Percentiles rank a stretch among this genome's conserved stretches.
Evolutionary conservation across 2,329 filamentous ascomycete species (phyloP).

Genomic region (Cyclaneusma minus): DNA sequence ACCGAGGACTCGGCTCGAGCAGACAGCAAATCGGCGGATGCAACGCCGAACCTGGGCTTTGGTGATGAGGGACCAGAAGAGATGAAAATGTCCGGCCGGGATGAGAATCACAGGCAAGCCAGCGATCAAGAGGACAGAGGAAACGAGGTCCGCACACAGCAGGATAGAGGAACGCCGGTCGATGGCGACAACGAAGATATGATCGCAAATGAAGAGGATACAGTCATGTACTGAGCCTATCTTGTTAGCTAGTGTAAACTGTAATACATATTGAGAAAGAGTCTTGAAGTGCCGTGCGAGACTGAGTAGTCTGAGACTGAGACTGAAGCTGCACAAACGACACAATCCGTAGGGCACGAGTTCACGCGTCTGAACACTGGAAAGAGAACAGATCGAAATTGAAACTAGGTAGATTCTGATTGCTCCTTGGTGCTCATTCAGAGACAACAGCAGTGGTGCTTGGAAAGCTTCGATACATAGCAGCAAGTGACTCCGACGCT

Average conservation of each 20-base stretch:
- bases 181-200: conserved; percentile 63
- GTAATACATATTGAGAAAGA: not conserved
- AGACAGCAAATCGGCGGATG: conserved; percentile 25
- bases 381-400: too few species aligned
- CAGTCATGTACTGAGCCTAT: conserved; percentile 64
- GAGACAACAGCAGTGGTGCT: too few species aligned
- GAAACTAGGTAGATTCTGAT: too few species aligned
- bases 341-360: too few species aligned
- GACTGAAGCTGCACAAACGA: not conserved
- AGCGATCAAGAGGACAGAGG: conserved; percentile 22
- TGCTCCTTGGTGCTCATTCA: too few species aligned
- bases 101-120: conserved; percentile 19
- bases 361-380: too few species aligned
- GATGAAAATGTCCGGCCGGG: conserved; percentile 17
- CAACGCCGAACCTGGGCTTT: conserved; percentile 24
- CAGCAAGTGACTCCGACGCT: too few species aligned
- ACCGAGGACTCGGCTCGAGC: conserved; percentile 8
- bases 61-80: conserved; percentile 20
- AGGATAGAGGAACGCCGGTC: conserved; percentile 26
- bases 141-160: conserved; percentile 24
- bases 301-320: not conserved
- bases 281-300: not conserved
- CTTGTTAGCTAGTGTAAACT: not conserved
- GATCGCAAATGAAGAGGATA: conserved; percentile 76
- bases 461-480: too few species aligned